Base-by-base conservation (phyloP, 225 moss, liverwort and hornwort species). In the Rhytidiadelphus loreus region DNA sequence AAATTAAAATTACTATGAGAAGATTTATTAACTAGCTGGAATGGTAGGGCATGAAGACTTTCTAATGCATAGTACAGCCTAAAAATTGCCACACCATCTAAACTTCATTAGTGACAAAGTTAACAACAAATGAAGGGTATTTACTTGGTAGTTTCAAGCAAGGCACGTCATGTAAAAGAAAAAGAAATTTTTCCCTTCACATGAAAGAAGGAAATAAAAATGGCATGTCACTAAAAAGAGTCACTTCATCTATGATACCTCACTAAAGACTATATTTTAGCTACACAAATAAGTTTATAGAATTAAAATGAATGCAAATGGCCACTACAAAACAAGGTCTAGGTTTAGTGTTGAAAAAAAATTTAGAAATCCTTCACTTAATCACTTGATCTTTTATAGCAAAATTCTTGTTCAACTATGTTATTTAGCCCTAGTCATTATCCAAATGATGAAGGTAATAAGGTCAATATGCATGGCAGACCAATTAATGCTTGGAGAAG, bases 61-160 rank as follows among this genome's bases (percentile, higher is more conserved):
- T 1, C 1, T 1, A 0, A 46, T 19, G 7, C 7, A 7, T 30
- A 46, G 46, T 46, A 46, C 1, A 2, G 0, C 17, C 3, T 33
- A 20, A 32, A 50, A 32, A 12, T 20, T 2, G 1, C 4, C 4
- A 21, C 48, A 48, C 20, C 12, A 48, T 20, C 32, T 48, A 48
- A 48, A 20, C 12, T 2, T 20, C 75, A 48, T 75, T 0, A 1
- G 1, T 0, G 4, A 17, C 12, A 19, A 73, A 19, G 30, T 29
- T 44, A 44, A 72, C 17, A 44, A 46, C 6, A 6, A 29, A 17
- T 72, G 46, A 46, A 29, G 29, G 44, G 17, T 11, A 46, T 29
- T 26, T 29, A 17, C 2, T 16, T 52, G 16, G 0, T 0, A 72
- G 0, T 44, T 29, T 72, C 3, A 19, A 48, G 1, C 19, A 48